Percentiles rank a stretch among this genome's conserved stretches.
These are phyloP conservation scores for Capsicum chinense DNA, from an alignment of 257 asterid genomes.

Conservation along the genomic window DNA sequence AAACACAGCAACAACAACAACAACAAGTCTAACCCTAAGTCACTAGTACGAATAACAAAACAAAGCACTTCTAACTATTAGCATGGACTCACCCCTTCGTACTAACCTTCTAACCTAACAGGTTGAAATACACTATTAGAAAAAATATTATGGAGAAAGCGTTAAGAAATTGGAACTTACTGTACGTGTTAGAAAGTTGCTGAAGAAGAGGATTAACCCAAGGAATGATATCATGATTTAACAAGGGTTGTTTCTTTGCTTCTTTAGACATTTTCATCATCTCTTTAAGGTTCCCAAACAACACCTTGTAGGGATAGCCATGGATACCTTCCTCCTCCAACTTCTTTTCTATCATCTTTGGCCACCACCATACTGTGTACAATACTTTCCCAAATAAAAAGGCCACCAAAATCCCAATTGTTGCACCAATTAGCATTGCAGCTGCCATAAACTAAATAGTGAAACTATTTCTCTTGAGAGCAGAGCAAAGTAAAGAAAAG, in stretches of 20 bases:
- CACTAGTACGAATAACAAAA: too few relatives aligned
- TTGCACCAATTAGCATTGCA: not conserved
- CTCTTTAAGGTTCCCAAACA: conserved; percentile 36
- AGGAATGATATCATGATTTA: conserved; percentile 31
- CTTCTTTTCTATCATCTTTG: conserved; percentile 36
- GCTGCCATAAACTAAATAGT: not conserved
- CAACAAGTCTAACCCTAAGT: too few relatives aligned
- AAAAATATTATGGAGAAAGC: too few relatives aligned
- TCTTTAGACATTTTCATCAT: conserved; percentile 26
- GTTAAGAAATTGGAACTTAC: conserved; percentile 21
- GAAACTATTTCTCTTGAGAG: not conserved
- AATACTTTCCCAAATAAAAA: not conserved
- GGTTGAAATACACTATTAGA: too few relatives aligned
- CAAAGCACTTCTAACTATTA: too few relatives aligned
- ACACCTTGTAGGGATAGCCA: conserved; percentile 35
- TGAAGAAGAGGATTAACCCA: conserved; percentile 33
- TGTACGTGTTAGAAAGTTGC: conserved; percentile 35
- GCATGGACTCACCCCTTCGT: too few relatives aligned
- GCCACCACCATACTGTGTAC: conserved; percentile 37
- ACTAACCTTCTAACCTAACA: too few relatives aligned
- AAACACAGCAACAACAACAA: too few relatives aligned
- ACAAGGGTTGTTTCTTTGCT: conserved; percentile 35
- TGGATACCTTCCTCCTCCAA: conserved; percentile 34
- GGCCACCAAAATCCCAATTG: not conserved
- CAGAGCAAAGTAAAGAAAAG: too few relatives aligned